These are phyloP conservation scores for Iris pallida DNA, from an alignment of 116 monocot genomes.

Conservation along the genomic window DNA sequence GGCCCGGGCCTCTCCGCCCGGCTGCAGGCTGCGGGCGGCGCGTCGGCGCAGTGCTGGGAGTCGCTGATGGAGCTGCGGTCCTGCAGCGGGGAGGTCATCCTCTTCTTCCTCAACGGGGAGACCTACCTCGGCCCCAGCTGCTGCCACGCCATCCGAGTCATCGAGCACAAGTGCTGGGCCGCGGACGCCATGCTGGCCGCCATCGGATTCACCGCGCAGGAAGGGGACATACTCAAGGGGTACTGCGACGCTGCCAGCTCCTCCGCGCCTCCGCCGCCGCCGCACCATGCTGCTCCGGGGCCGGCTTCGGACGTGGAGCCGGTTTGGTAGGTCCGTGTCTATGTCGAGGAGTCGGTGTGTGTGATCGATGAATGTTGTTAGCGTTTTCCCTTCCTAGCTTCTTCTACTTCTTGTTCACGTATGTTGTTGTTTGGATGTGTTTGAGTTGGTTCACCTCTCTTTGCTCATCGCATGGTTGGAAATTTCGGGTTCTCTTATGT, in stretches of 20 bases:
- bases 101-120: conserved; percentile 54
- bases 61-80: conserved; percentile 20
- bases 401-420: no score
- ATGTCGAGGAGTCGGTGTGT: no score
- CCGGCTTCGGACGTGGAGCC: no score
- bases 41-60: conserved; percentile 28
- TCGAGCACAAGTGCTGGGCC: conserved; percentile 41
- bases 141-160: conserved; percentile 37
- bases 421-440: no score
- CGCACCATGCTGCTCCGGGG: conserved; percentile 1
- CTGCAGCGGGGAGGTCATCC: conserved; percentile 37
- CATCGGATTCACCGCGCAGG: conserved; percentile 36
- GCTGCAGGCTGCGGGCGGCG: conserved; percentile 3
- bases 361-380: no score
- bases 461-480: no score
- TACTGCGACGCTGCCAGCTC: conserved; percentile 23
- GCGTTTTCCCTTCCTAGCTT: no score
- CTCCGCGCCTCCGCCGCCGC: neutral
- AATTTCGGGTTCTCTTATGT: no score
- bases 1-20: neutral
- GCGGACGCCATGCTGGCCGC: conserved; percentile 36
- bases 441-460: no score
- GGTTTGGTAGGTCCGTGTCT: no score
- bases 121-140: conserved; percentile 43
- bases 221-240: conserved; percentile 28